phyloP scores from a whole-genome alignment of 305 asterid genomes.

The Nicotiana rustica region DNA sequence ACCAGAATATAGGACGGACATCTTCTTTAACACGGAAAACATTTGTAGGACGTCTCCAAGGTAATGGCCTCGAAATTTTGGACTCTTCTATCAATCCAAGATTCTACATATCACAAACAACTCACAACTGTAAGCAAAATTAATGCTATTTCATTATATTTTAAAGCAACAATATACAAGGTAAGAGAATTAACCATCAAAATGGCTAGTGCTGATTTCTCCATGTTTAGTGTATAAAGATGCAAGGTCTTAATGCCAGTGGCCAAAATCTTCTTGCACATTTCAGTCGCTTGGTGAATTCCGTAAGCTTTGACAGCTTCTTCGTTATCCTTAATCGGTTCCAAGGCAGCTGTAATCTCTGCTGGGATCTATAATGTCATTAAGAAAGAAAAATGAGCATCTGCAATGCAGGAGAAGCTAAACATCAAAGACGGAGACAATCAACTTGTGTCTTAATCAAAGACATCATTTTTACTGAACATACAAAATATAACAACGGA shows the following conservation, averaged over 20 bases:
- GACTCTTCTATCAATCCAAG: slow-evolving; percentile 98
- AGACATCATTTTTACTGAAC: neutral
- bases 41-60: slow-evolving; percentile 97
- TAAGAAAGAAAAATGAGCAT: slow-evolving; percentile 8
- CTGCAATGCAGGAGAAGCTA: neutral
- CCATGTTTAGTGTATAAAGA: slow-evolving; percentile 94
- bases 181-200: slow-evolving; percentile 68
- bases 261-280: slow-evolving; percentile 92
- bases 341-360: slow-evolving; percentile 93
- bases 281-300: slow-evolving; percentile 95
- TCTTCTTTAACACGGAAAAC: slow-evolving; percentile 80
- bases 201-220: slow-evolving; percentile 95
- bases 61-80: slow-evolving; percentile 81
- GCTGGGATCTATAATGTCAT: slow-evolving; percentile 66
- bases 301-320: slow-evolving; percentile 98
- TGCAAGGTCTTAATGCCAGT: slow-evolving; percentile 90
- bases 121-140: slow-evolving; percentile 32
- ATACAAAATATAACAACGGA: neutral
- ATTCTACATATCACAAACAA: slow-evolving; percentile 57
- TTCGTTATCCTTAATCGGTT: slow-evolving; percentile 97
- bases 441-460: neutral
- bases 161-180: slow-evolving; percentile 16
- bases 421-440: slow-evolving; percentile 1
- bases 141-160: slow-evolving; percentile 27
- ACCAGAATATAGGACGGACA: slow-evolving; percentile 99